Evolutionary conservation across 2,329 filamentous ascomycete species (phyloP).

Genomic region (Diaporthe sp.): DNA sequence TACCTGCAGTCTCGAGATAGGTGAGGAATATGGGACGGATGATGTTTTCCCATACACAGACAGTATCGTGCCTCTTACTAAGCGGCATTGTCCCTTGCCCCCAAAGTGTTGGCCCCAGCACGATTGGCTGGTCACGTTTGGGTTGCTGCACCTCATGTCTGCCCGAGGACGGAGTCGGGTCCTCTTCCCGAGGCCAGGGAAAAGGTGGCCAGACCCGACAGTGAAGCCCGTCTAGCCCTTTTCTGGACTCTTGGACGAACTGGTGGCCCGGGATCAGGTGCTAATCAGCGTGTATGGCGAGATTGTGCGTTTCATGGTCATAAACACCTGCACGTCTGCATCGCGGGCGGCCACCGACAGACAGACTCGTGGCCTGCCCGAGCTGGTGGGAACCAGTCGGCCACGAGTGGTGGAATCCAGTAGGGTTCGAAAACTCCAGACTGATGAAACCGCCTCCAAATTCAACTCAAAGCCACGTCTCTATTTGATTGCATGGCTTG

Average conservation of each 20-base stretch:
- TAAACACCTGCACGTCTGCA: background rate
- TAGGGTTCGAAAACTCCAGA: background rate
- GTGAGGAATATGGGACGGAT: background rate
- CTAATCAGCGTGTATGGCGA: background rate
- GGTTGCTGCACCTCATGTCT: background rate
- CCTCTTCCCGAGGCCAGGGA: background rate
- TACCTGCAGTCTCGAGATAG: background rate
- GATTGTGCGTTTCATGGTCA: background rate
- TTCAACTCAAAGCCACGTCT: conserved; percentile 4
- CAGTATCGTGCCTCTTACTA: background rate
- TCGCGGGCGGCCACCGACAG: background rate
- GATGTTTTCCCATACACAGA: no score
- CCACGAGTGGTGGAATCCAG: background rate
- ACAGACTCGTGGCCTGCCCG: background rate
- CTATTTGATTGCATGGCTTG: conserved; percentile 3
- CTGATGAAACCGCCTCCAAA: background rate
- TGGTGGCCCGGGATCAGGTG: background rate
- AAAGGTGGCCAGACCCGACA: background rate
- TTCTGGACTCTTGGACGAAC: background rate
- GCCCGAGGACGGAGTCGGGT: background rate
- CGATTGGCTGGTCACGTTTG: background rate
- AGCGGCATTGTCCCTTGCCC: background rate
- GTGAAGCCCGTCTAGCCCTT: background rate
- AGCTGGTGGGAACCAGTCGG: background rate
- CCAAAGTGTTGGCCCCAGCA: background rate